Percentiles rank a stretch among this genome's conserved stretches.
phyloP scores from a whole-genome alignment of 345 rosid species.

The Euphorbia pulcherrima region DNA sequence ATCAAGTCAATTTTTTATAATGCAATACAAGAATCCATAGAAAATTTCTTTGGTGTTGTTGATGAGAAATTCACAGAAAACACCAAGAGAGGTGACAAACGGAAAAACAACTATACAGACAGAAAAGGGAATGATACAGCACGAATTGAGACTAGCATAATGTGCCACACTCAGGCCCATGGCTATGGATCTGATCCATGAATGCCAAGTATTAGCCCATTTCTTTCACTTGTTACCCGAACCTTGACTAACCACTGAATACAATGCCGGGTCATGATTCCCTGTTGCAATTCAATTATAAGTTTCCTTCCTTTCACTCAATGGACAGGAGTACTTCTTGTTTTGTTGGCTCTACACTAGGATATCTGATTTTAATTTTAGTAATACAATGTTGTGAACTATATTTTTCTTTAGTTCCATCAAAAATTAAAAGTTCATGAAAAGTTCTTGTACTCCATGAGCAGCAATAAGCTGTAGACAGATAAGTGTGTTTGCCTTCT shows the following conservation, averaged over 20 bases:
- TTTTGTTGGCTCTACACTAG: not conserved
- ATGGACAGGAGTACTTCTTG: not conserved
- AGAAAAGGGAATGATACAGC: no score
- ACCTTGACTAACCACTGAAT: not conserved
- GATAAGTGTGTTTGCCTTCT: not conserved
- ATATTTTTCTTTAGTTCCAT: no score
- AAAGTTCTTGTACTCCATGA: not conserved
- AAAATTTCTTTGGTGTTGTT: not conserved
- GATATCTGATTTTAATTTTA: not conserved
- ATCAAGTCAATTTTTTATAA: not conserved
- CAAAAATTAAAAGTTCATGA: no score
- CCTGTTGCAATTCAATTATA: not conserved
- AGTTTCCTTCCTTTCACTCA: not conserved
- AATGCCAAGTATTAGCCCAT: not conserved
- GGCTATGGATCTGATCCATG: not conserved
- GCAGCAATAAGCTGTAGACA: not conserved
- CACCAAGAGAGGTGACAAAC: no score
- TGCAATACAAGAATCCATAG: not conserved
- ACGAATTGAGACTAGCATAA: not conserved
- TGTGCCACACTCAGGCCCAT: not conserved
- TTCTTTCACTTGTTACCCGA: not conserved
- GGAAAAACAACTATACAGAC: no score
- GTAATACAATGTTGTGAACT: not conserved
- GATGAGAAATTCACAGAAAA: no score
- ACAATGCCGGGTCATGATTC: not conserved